Percentiles rank a stretch among this genome's conserved stretches.
Conservation (phyloP, 2,329 filamentous ascomycete species). For the Diplodia scrobiculata region DNA sequence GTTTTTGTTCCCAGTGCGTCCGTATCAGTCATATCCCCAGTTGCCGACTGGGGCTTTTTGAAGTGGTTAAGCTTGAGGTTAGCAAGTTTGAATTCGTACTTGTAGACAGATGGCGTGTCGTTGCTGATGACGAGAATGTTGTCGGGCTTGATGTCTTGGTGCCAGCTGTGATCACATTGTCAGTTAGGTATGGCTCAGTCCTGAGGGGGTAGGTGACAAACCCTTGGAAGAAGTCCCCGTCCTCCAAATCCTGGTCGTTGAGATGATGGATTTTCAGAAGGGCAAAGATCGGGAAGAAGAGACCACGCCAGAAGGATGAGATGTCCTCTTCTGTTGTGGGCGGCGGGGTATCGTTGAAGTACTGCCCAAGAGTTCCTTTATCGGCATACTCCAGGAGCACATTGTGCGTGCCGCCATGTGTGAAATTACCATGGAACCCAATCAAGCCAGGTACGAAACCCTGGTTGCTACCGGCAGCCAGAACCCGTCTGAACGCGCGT, state of each 20-base stretch:
- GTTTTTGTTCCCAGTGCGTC: constrained; percentile 42
- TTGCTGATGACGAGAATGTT: constrained; percentile 46
- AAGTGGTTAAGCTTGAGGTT: constrained; percentile 45
- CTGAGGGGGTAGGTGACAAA: background rate
- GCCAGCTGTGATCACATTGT: constrained; percentile 38
- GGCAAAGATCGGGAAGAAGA: constrained; percentile 38
- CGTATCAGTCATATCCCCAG: background rate
- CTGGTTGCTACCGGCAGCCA: constrained; percentile 11
- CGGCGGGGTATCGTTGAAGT: constrained; percentile 35
- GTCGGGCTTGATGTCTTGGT: constrained; percentile 50
- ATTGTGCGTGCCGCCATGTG: constrained; percentile 34
- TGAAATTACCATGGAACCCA: constrained; percentile 34
- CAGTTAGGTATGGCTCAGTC: background rate
- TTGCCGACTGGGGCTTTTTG: constrained; percentile 5
- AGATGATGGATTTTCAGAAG: constrained; percentile 37
- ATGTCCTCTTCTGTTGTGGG: constrained; percentile 36
- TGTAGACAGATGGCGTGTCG: background rate
- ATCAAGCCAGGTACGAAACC: constrained; percentile 6
- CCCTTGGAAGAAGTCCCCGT: background rate
- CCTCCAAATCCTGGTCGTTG: background rate
- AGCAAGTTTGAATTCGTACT: constrained; percentile 44
- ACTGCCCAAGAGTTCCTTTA: constrained; percentile 39
- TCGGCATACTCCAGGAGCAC: constrained; percentile 45
- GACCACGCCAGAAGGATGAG: constrained; percentile 38
- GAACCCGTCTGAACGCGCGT: constrained; percentile 22